Evolutionary conservation across 805 yeast species (phyloP).

Genomic region (Schwanniomyces vanrijiae): DNA sequence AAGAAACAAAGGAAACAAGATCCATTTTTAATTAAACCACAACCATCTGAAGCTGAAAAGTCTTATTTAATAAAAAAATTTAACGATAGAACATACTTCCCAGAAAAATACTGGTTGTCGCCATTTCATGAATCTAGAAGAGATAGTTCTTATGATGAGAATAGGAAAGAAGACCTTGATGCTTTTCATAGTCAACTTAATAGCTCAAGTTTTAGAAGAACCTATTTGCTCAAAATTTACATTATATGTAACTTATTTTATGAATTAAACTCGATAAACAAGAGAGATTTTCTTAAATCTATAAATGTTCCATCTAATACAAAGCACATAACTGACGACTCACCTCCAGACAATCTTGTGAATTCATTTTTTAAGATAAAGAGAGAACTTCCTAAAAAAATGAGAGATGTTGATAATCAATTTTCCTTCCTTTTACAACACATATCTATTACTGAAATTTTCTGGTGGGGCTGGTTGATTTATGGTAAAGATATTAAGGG

Average conservation of each 20-base stretch:
- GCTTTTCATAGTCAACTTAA: slow-evolving; percentile 25
- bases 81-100: slow-evolving; percentile 22
- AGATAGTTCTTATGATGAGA: slow-evolving; percentile 14
- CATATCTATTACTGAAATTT: slow-evolving; percentile 25
- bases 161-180: slow-evolving; percentile 22
- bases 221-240: slow-evolving; percentile 29
- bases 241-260: slow-evolving; percentile 27
- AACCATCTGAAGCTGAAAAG: slow-evolving; percentile 14
- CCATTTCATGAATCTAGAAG: slow-evolving; percentile 23
- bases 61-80: slow-evolving; percentile 18
- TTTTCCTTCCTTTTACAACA: slow-evolving; percentile 28
- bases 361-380: slow-evolving; percentile 23
- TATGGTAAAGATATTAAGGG: slow-evolving; percentile 35
- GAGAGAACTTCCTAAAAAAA: slow-evolving; percentile 21
- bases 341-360: slow-evolving; percentile 22
- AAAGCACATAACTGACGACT: slow-evolving; percentile 38
- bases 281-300: slow-evolving; percentile 17
- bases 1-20: slow-evolving; percentile 16
- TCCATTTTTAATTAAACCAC: slow-evolving; percentile 11
- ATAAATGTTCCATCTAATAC: slow-evolving; percentile 26
- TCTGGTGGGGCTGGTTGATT: slow-evolving; percentile 43
- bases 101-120: slow-evolving; percentile 37
- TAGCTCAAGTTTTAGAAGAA: slow-evolving; percentile 24
- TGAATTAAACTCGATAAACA: slow-evolving; percentile 25
- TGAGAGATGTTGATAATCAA: slow-evolving; percentile 23